Conservation (phyloP, 2,329 filamentous ascomycete genomes). For the Anisogramma anomala region DNA sequence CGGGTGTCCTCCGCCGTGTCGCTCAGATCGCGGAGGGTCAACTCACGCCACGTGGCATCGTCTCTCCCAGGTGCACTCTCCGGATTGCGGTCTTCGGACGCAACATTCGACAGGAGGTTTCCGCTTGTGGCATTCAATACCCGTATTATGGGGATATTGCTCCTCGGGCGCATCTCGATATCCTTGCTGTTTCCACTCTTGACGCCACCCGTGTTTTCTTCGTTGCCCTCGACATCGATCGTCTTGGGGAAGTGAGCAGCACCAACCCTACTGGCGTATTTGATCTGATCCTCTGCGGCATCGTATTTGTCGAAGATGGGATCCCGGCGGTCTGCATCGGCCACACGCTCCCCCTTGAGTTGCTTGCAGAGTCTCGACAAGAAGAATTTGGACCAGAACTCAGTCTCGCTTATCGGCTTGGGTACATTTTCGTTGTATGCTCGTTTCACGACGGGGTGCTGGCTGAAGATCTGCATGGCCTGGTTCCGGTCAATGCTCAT, state of each 20-base stretch:
- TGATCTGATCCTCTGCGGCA: constrained; percentile 52
- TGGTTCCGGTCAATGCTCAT: constrained; percentile 67
- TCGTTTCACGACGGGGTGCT: constrained; percentile 80
- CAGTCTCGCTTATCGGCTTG: constrained; percentile 55
- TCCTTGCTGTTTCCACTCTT: constrained; percentile 76
- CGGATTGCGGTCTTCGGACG: constrained; percentile 61
- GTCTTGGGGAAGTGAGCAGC: constrained; percentile 69
- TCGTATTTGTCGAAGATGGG: constrained; percentile 78
- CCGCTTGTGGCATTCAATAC: constrained; percentile 84
- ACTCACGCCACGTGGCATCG: constrained; percentile 60
- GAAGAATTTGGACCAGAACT: constrained; percentile 94
- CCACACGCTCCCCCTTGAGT: constrained; percentile 77
- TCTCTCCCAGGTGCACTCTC: constrained; percentile 56
- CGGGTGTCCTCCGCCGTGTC: constrained; percentile 63
- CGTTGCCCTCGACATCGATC: constrained; percentile 87
- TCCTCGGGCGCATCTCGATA: constrained; percentile 72
- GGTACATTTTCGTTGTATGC: constrained; percentile 92
- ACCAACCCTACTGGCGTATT: constrained; percentile 41
- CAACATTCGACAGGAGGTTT: constrained; percentile 83
- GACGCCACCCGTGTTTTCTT: constrained; percentile 82
- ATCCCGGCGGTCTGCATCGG: constrained; percentile 65
- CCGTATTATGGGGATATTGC: constrained; percentile 77
- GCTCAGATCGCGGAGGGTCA: constrained; percentile 70
- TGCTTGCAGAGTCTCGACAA: constrained; percentile 83
- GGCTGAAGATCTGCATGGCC: constrained; percentile 82